Evolutionary conservation across 2,329 filamentous ascomycete species (phyloP), one percentile per base, ranked within the genome.

Genomic region (Saccharata proteae): DNA sequence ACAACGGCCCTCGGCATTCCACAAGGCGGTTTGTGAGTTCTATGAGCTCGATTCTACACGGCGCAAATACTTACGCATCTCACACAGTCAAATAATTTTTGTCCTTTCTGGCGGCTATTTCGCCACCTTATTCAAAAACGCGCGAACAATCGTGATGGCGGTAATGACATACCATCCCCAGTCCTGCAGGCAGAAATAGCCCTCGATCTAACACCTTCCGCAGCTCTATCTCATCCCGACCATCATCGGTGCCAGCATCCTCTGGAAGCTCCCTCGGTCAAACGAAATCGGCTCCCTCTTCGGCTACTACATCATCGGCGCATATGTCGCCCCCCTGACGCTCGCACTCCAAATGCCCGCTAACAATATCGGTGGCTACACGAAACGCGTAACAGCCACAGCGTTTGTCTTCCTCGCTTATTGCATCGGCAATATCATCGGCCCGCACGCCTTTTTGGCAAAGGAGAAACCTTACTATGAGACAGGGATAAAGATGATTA

Each of bases 1-100:
- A 70, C 69, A 0, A 68, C 66, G 0, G 62, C 62, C 0, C 55
- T 68, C 3, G 69, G 67, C 0, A 72, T 74, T 18, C 70, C 69
- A 0, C 59, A 64, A 25, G 69, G 69, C 4, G 62, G 56, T 2
- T 70, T 67, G n/a, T n/a, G n/a, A n/a, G n/a, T n/a, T n/a, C n/a
- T n/a, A n/a, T n/a, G n/a, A n/a, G n/a, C n/a, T n/a, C n/a, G n/a
- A n/a, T n/a, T n/a, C n/a, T n/a, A n/a, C n/a, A n/a, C n/a, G n/a
- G n/a, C n/a, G n/a, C n/a, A n/a, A n/a, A n/a, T n/a, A n/a, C n/a
- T n/a, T n/a, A n/a, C n/a, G n/a, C n/a, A n/a, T n/a, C n/a, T n/a
- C n/a, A n/a, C n/a, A n/a, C n/a, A n/a, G n/a, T 40, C 66, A 69
- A 33, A 56, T 69, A 3, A 45, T 69, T n/a, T 69, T 57, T 39